Conservation (phyloP, 2,329 filamentous ascomycete species). For the Ophiostoma novo-ulmi region DNA sequence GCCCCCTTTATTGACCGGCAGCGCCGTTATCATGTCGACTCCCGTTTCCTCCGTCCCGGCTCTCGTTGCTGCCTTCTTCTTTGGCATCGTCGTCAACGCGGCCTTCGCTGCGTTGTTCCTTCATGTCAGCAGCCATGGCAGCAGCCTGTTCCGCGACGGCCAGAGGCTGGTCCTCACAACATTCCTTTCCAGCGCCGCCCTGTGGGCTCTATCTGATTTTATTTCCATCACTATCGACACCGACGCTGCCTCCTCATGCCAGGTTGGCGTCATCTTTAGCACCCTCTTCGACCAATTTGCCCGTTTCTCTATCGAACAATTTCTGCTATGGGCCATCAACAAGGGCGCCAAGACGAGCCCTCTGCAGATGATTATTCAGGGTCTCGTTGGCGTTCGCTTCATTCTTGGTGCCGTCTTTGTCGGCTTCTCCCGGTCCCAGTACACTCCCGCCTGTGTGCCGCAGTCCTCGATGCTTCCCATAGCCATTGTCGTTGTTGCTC, state of each 20-base stretch:
- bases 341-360: constrained; percentile 33
- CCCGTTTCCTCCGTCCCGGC: constrained; percentile 43
- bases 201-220: constrained; percentile 53
- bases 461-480: constrained; percentile 42
- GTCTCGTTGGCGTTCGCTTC: constrained; percentile 45
- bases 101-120: constrained; percentile 45
- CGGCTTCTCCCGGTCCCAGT: constrained; percentile 49
- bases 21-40: constrained; percentile 41
- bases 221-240: constrained; percentile 45
- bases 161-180: constrained; percentile 59
- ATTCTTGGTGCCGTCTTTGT: constrained; percentile 51
- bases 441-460: constrained; percentile 49
- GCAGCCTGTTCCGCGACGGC: constrained; percentile 50
- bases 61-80: constrained; percentile 50
- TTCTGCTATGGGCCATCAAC: constrained; percentile 48
- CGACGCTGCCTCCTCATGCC: constrained; percentile 43
- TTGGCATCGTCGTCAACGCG: constrained; percentile 52
- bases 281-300: constrained; percentile 54
- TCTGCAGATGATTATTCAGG: constrained; percentile 42
- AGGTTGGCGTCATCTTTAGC: constrained; percentile 48
- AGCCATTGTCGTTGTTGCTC: constrained; percentile 41
- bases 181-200: constrained; percentile 47
- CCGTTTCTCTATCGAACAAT: constrained; percentile 50
- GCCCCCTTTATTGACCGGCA: constrained; percentile 31
- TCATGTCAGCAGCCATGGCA: constrained; percentile 44